A percentile compares a stretch with the other conserved stretches of the same genome.
Conservation (phyloP, 2,329 filamentous ascomycete species). For the Pseudocercospora fuligena region DNA sequence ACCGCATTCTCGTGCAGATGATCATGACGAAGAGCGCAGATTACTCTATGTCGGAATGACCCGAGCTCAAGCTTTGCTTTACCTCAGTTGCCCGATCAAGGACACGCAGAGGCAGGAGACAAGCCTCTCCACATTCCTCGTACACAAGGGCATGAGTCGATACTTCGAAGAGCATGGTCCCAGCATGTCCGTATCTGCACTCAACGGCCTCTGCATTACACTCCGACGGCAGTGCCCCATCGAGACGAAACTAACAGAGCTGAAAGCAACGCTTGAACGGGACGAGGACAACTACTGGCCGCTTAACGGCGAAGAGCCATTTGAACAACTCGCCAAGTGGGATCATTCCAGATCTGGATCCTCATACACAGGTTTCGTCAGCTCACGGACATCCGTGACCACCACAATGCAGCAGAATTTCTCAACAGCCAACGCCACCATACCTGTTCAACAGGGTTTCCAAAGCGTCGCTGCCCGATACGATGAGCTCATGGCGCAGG, state of each 20-base stretch:
- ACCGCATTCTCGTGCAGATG: slow-evolving; percentile 83
- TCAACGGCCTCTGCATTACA: slow-evolving; percentile 73
- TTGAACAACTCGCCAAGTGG: slow-evolving; percentile 44
- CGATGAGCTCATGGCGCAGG: slow-evolving; percentile 46
- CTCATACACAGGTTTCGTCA: slow-evolving; percentile 22
- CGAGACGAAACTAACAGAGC: slow-evolving; percentile 59
- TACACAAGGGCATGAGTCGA: slow-evolving; percentile 56
- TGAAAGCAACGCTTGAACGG: slow-evolving; percentile 54
- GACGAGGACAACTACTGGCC: slow-evolving; percentile 73
- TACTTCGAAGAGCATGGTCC: slow-evolving; percentile 69
- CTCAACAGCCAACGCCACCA: slow-evolving; percentile 35
- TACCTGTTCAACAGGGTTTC: slow-evolving; percentile 37
- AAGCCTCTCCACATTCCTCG: slow-evolving; percentile 74
- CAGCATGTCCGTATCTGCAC: slow-evolving; percentile 64
- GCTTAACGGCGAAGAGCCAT: slow-evolving; percentile 60
- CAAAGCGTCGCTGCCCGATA: slow-evolving; percentile 46
- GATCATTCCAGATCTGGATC: slow-evolving; percentile 34
- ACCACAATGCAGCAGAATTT: slow-evolving; percentile 37
- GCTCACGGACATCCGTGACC: slow-evolving; percentile 24
- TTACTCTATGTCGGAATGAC: slow-evolving; percentile 98
- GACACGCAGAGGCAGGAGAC: slow-evolving; percentile 67
- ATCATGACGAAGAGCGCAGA: slow-evolving; percentile 83
- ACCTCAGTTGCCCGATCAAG: slow-evolving; percentile 78
- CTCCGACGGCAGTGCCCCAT: slow-evolving; percentile 67
- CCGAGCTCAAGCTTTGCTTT: slow-evolving; percentile 81